phyloP scores from a whole-genome alignment of 352 stramenopile species.

The Phytophthora cryptogea region DNA sequence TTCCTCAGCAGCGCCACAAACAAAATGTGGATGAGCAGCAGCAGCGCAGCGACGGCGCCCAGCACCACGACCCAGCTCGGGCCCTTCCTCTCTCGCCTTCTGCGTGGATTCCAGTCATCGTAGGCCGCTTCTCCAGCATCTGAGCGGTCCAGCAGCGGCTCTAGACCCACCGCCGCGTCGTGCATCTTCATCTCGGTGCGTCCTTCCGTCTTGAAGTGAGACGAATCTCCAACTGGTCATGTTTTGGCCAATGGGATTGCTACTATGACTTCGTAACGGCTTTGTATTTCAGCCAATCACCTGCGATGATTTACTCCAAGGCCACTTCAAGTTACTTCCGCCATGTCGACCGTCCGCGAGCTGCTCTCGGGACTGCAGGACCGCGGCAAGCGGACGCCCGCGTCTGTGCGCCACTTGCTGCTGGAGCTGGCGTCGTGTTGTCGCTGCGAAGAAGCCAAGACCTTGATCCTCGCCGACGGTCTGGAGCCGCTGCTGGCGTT shows the following conservation, averaged over 20 bases:
- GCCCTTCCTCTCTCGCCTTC: slow-evolving; percentile 3
- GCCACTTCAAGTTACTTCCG: slow-evolving; percentile 24
- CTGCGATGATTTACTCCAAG: not conserved
- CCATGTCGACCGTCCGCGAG: slow-evolving; percentile 51
- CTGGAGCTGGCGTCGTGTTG: slow-evolving; percentile 46
- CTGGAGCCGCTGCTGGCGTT: slow-evolving; percentile 40
- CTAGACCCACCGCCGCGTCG: slow-evolving; percentile 9
- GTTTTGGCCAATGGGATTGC: slow-evolving; percentile 17
- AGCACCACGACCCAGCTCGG: slow-evolving; percentile 35
- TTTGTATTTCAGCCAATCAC: slow-evolving; percentile 13
- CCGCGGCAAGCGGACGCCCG: slow-evolving; percentile 13
- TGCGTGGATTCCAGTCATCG: slow-evolving; percentile 2
- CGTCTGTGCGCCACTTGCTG: slow-evolving; percentile 30
- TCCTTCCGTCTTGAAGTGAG: slow-evolving; percentile 19
- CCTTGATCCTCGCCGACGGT: slow-evolving; percentile 33
- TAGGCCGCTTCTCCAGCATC: not conserved
- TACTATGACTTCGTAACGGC: slow-evolving; percentile 1
- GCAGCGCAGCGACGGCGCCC: slow-evolving; percentile 27
- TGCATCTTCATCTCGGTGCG: slow-evolving; percentile 6
- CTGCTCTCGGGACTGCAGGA: slow-evolving; percentile 52
- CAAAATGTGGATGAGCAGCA: slow-evolving; percentile 61
- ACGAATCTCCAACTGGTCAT: not conserved
- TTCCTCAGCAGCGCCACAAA: slow-evolving; percentile 71
- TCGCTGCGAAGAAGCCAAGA: slow-evolving; percentile 39
- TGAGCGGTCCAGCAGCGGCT: slow-evolving; percentile 28